These are phyloP conservation scores for Westerdykella sp. DNA, from an alignment of 2,329 filamentous ascomycete genomes.

Conservation along the genomic window DNA sequence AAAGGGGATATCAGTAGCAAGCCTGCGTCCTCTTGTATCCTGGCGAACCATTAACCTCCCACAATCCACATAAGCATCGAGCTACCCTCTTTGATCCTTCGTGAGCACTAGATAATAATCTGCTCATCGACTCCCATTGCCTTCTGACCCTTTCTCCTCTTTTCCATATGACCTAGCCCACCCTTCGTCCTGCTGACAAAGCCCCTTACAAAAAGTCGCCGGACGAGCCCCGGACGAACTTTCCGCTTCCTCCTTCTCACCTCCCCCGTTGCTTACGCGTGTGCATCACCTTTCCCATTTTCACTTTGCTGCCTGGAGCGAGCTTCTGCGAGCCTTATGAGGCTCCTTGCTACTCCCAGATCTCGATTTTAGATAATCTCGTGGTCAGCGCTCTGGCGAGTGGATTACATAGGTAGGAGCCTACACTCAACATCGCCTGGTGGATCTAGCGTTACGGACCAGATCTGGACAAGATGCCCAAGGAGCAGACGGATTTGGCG, in stretches of 20 bases:
- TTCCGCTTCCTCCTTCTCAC: neutral
- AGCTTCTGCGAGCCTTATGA: neutral
- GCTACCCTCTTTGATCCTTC: no score
- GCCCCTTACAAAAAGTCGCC: neutral
- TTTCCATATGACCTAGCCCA: neutral
- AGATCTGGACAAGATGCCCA: slow-evolving; percentile 26
- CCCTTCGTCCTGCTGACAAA: neutral
- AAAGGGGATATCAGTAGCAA: no score
- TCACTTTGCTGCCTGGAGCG: neutral
- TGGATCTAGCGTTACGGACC: slow-evolving; percentile 1
- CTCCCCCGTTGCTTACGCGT: neutral
- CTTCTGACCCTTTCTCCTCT: neutral
- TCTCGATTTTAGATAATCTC: neutral
- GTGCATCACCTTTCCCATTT: neutral
- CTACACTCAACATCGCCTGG: slow-evolving; percentile 1
- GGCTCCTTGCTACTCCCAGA: neutral
- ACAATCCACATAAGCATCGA: no score
- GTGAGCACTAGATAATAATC: neutral
- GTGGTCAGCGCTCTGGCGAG: neutral
- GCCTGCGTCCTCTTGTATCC: no score
- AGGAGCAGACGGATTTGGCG: slow-evolving; percentile 27
- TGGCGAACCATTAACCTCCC: no score
- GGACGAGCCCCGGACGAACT: slow-evolving; percentile 1
- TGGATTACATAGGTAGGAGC: neutral
- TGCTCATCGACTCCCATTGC: neutral